Conservation (phyloP, 129 eudicot genomes). For the Centrapalus pauciflorus region DNA sequence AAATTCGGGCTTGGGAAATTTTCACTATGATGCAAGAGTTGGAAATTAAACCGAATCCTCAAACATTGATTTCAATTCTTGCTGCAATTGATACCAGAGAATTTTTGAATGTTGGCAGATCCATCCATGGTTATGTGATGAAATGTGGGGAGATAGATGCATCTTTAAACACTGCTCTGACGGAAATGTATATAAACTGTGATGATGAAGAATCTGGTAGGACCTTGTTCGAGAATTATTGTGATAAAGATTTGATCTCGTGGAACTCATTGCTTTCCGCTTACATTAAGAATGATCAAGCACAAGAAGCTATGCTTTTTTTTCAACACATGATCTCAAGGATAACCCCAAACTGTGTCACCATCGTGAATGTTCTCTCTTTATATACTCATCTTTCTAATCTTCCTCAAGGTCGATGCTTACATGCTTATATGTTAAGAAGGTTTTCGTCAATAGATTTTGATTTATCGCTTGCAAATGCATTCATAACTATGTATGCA, state of each 20-base stretch:
- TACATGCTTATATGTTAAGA: slow-evolving; percentile 48
- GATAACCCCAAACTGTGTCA: slow-evolving; percentile 37
- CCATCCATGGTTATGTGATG: slow-evolving; percentile 44
- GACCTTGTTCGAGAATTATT: slow-evolving; percentile 35
- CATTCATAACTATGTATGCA: slow-evolving; percentile 57
- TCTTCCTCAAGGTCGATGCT: slow-evolving; percentile 56
- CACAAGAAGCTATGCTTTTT: slow-evolving; percentile 35
- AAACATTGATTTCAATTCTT: slow-evolving; percentile 38
- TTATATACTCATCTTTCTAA: slow-evolving; percentile 40
- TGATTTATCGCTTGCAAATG: slow-evolving; percentile 43
- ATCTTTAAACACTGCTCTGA: slow-evolving; percentile 41
- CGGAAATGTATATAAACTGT: slow-evolving; percentile 62
- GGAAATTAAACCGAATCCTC: slow-evolving; percentile 39
- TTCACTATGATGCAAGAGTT: slow-evolving; percentile 35
- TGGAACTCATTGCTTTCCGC: slow-evolving; percentile 58
- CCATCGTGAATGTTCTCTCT: slow-evolving; percentile 44
- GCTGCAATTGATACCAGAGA: slow-evolving; percentile 18
- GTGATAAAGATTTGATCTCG: slow-evolving; percentile 40
- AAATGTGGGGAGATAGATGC: slow-evolving; percentile 35
- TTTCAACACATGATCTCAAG: slow-evolving; percentile 40
- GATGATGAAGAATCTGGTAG: slow-evolving; percentile 36
- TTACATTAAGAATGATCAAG: slow-evolving; percentile 32
- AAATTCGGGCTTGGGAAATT: slow-evolving; percentile 32
- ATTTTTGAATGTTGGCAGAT: slow-evolving; percentile 31
- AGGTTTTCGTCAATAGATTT: slow-evolving; percentile 22